These are phyloP conservation scores for Solidago caesia DNA, from an alignment of 129 eudicot species.

Conservation along the genomic window DNA sequence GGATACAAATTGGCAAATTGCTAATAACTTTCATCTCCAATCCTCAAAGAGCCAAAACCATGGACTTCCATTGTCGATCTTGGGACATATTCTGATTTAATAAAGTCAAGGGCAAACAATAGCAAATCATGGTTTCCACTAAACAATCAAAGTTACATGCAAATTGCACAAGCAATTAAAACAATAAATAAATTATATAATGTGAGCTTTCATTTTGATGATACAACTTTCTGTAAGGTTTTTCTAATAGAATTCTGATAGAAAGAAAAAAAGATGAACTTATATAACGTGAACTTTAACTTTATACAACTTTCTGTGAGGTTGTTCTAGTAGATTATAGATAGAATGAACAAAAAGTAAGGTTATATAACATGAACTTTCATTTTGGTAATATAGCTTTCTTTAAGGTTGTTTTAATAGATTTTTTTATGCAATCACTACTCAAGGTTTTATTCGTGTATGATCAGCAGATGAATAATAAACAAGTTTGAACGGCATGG, in stretches of 20 bases:
- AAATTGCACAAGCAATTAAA: conserved; percentile 11
- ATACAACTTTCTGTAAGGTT: too few species aligned
- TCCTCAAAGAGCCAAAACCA: conserved; percentile 38
- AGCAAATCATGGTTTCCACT: conserved; percentile 16
- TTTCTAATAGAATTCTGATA: neutral
- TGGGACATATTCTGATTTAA: conserved; percentile 39
- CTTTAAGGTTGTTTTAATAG: neutral
- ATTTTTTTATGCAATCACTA: conserved; percentile 4
- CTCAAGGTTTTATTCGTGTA: neutral
- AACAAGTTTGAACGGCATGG: neutral
- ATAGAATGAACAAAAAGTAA: conserved; percentile 10
- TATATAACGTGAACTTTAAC: neutral
- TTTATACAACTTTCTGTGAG: too few species aligned
- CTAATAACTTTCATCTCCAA: conserved; percentile 37
- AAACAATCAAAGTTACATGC: conserved; percentile 6
- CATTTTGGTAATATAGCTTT: neutral
- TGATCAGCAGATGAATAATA: conserved; percentile 3
- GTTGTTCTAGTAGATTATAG: neutral
- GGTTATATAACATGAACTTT: conserved; percentile 2
- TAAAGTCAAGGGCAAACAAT: conserved; percentile 42
- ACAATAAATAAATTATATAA: neutral
- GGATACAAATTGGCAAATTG: conserved; percentile 52
- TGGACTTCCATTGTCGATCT: conserved; percentile 44
- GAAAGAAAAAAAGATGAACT: conserved; percentile 13
- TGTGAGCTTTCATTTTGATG: too few species aligned